phyloP scores from a whole-genome alignment of 805 yeast species.

The Priceomyces melissophilus region DNA sequence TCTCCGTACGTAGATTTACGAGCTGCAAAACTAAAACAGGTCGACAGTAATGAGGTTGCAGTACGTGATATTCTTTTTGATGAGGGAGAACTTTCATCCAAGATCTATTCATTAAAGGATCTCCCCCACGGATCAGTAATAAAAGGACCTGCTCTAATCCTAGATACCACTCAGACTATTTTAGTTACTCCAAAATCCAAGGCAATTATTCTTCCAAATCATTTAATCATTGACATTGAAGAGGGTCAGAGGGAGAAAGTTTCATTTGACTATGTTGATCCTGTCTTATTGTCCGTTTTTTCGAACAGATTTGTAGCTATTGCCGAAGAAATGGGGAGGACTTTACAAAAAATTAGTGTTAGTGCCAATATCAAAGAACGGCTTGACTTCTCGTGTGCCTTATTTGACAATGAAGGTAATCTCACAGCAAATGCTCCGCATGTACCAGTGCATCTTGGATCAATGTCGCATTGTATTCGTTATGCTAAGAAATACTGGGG shows the following conservation, averaged over 20 bases:
- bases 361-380: conserved; percentile 83
- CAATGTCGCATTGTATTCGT: conserved; percentile 67
- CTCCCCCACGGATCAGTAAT: conserved; percentile 52
- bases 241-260: background rate
- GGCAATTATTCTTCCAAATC: conserved; percentile 57
- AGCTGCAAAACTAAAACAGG: conserved; percentile 1
- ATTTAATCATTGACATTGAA: conserved; percentile 15
- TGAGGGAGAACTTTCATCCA: conserved; percentile 42
- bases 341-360: conserved; percentile 74
- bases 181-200: conserved; percentile 59
- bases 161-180: conserved; percentile 50
- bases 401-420: conserved; percentile 71
- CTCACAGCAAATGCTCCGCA: conserved; percentile 87
- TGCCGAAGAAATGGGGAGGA: conserved; percentile 86
- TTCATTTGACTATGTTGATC: conserved; percentile 42
- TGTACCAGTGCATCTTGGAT: conserved; percentile 81
- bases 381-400: conserved; percentile 80
- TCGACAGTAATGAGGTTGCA: conserved; percentile 33
- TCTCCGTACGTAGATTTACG: conserved; percentile 25
- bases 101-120: conserved; percentile 48
- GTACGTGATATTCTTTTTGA: conserved; percentile 44
- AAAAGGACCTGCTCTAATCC: conserved; percentile 71
- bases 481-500: conserved; percentile 19
- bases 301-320: conserved; percentile 86
- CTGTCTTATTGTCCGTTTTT: conserved; percentile 70